Conservation (phyloP, 202 grass and related monocot species). For the Schoenoplectus tabernaemontani region DNA sequence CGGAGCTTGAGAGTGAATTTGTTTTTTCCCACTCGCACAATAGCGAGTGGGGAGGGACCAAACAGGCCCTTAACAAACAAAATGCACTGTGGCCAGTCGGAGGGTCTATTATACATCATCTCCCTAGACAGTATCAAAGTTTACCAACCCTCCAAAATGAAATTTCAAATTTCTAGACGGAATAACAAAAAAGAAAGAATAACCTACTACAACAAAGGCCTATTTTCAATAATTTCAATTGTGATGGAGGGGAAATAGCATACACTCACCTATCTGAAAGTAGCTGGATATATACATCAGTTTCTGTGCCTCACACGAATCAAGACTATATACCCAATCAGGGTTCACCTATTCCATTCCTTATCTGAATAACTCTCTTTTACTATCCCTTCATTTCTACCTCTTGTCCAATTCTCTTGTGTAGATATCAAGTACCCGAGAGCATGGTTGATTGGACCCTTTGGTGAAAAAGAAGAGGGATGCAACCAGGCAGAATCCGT, state of each 20-base stretch:
- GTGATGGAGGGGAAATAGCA: conserved; percentile 38
- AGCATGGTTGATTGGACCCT: neutral
- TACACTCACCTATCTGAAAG: conserved; percentile 37
- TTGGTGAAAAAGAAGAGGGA: conserved; percentile 24
- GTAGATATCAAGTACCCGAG: conserved; percentile 31
- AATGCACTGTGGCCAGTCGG: conserved; percentile 7
- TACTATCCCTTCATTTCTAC: conserved; percentile 32
- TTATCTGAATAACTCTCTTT: conserved; percentile 12
- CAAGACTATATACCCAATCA: conserved; percentile 24
- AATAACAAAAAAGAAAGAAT: conserved; percentile 46
- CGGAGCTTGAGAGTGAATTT: too few species aligned
- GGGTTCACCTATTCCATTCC: conserved; percentile 26
- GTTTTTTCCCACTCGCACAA: too few species aligned
- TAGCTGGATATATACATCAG: conserved; percentile 74
- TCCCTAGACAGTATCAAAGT: conserved; percentile 1
- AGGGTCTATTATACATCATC: conserved; percentile 22
- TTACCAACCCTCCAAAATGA: conserved; percentile 50
- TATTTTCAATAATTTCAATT: conserved; percentile 59
- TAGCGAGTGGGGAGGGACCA: too few species aligned
- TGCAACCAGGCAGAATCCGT: conserved; percentile 31
- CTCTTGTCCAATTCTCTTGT: conserved; percentile 7
- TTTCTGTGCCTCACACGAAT: conserved; percentile 28
- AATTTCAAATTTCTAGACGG: conserved; percentile 33
- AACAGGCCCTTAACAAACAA: too few species aligned
- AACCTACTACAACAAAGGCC: conserved; percentile 59